Conservation (phyloP, 352 stramenopile species). For the Globisporangium irregulare region DNA sequence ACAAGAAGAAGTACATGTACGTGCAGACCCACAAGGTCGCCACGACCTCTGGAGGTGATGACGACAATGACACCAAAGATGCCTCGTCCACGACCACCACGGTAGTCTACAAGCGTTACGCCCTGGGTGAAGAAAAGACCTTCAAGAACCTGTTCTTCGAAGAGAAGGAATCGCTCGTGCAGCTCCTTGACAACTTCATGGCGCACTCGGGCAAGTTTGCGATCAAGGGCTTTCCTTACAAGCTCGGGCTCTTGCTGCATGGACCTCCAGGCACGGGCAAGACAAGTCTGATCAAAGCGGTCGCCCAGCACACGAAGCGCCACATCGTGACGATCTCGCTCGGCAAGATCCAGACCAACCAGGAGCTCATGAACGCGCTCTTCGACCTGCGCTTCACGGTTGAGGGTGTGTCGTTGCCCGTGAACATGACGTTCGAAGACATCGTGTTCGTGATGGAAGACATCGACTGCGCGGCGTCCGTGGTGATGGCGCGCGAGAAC, state of each 20-base stretch:
- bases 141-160: slow-evolving; percentile 89
- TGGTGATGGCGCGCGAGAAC: slow-evolving; percentile 51
- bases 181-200: slow-evolving; percentile 76
- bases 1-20: slow-evolving; percentile 49
- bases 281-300: slow-evolving; percentile 87
- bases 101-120: slow-evolving; percentile 66
- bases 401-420: slow-evolving; percentile 52
- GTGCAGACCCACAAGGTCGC: slow-evolving; percentile 22
- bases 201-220: slow-evolving; percentile 74
- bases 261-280: slow-evolving; percentile 89
- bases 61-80: not conserved
- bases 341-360: slow-evolving; percentile 74
- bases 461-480: slow-evolving; percentile 78
- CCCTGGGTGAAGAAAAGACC: slow-evolving; percentile 81
- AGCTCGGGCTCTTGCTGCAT: slow-evolving; percentile 84
- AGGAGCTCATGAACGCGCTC: slow-evolving; percentile 79
- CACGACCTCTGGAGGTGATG: slow-evolving; percentile 4
- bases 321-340: slow-evolving; percentile 82
- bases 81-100: slow-evolving; percentile 3
- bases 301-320: slow-evolving; percentile 74
- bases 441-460: slow-evolving; percentile 92
- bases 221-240: slow-evolving; percentile 88
- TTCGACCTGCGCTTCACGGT: slow-evolving; percentile 76
- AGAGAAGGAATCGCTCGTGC: slow-evolving; percentile 69
- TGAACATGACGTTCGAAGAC: slow-evolving; percentile 75